phyloP scores from a whole-genome alignment of 495 filamentous ascomycete species.

The Neurospora discreta region DNA sequence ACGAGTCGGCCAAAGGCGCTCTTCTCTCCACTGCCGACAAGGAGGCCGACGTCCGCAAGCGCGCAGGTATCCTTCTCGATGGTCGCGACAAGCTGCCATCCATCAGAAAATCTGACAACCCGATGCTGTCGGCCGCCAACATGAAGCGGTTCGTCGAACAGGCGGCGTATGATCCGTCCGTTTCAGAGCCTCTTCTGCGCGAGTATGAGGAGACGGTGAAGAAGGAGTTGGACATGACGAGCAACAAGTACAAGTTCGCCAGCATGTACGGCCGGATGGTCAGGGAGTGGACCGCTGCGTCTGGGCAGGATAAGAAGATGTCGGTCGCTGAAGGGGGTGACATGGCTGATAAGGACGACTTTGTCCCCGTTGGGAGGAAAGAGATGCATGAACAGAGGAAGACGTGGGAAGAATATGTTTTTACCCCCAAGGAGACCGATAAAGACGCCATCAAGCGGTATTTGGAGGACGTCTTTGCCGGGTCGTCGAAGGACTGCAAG shows the following conservation, averaged over 20 bases:
- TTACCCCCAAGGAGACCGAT: conserved; percentile 26
- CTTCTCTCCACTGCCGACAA: conserved; percentile 19
- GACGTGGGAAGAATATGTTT: conserved; percentile 44
- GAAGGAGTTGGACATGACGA: conserved; percentile 28
- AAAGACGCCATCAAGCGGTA: conserved; percentile 31
- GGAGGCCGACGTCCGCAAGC: conserved; percentile 17
- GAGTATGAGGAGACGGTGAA: conserved; percentile 30
- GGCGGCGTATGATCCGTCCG: conserved; percentile 25
- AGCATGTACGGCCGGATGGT: conserved; percentile 51
- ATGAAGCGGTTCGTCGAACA: conserved; percentile 22
- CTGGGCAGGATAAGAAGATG: conserved; percentile 7
- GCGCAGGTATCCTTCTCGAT: conserved; percentile 12
- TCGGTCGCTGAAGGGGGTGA: conserved; percentile 6
- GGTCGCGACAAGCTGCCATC: conserved; percentile 21
- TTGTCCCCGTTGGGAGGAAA: conserved; percentile 14
- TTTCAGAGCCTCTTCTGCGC: conserved; percentile 21
- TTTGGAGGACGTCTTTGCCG: conserved; percentile 41
- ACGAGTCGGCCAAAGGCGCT: conserved; percentile 29
- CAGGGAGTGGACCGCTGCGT: conserved; percentile 44
- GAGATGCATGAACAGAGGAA: conserved; percentile 33
- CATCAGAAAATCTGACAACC: conserved; percentile 4
- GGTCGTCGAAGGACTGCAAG: conserved; percentile 13
- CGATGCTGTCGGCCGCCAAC: conserved; percentile 9
- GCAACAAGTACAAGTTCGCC: conserved; percentile 46
- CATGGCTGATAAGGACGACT: background rate